Evolutionary conservation across 2,329 filamentous ascomycete species (phyloP), one percentile per base, ranked within the genome.

Genomic region (Penicillium sp.): DNA sequence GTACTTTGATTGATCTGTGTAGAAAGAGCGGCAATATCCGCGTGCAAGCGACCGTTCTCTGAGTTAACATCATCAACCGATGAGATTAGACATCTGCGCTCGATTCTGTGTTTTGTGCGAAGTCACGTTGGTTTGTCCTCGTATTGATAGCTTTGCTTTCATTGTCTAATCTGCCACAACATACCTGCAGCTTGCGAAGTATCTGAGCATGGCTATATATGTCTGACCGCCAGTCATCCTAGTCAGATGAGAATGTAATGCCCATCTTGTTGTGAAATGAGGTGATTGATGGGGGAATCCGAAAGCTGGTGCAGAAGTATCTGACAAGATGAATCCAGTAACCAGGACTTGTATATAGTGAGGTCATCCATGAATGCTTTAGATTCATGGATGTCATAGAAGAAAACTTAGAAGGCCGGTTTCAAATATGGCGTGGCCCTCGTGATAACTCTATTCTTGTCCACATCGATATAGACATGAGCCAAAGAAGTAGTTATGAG

Each of bases 201-300:
- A 16, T 0, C 11, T 44, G 5, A 3, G 5, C 7, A 4, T 19
- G 41, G 3, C 1, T 3, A 3, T 30, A 1, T 1, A 30, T 1
- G 2, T 2, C 1, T 5, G 22, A 22, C 4, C 22, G 22, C 22
- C 22, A 22, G 22, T 1, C 1, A 7, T 43, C 41, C 12, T 17
- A 1, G 11, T 30, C 25, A 30, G 10, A 42, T 42, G 28, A 45
- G 8, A 16, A 16, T 1, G 1, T 0, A 4, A 7, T 8, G n/a
- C 43, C 43, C 30, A 35, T 35, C 1, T 35, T 45, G 28, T 4
- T 10, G 17, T 31, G 12, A 22, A 22, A 14, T 31, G 11, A 19
- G 11, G 16, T n/a, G 3, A 33, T 16, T 1, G 17, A 45, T 11
- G 28, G 3, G 12, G 28, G 28, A 45, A 16, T n/a, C 6, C 5